These are phyloP conservation scores for Trichoderma koningiopsis DNA, from an alignment of 2,329 filamentous ascomycete genomes.

Conservation along the genomic window DNA sequence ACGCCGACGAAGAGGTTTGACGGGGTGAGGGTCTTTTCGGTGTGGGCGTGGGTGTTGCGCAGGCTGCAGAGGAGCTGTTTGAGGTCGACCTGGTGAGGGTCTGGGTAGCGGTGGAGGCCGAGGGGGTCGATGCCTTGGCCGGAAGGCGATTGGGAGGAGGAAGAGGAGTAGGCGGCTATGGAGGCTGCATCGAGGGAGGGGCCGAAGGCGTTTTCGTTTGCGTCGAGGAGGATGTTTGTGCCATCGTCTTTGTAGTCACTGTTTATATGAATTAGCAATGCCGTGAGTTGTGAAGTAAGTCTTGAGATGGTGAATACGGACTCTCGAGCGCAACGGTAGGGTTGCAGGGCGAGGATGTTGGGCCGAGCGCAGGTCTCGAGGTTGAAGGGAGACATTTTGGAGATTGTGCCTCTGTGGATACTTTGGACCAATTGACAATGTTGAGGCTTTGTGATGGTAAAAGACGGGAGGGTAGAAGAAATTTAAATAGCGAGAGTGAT, in stretches of 20 bases:
- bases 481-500: background rate
- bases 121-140: conserved; percentile 65
- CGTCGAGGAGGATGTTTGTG: conserved; percentile 92
- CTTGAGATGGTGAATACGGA: conserved; percentile 46
- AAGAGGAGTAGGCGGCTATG: conserved; percentile 38
- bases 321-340: conserved; percentile 82
- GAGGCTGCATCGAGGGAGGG: conserved; percentile 66
- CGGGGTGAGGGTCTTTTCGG: conserved; percentile 69
- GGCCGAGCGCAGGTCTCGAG: conserved; percentile 72
- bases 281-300: background rate
- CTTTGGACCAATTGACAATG: background rate
- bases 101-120: conserved; percentile 90
- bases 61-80: conserved; percentile 86
- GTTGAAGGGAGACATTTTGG: conserved; percentile 65
- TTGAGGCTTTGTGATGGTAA: background rate
- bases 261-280: conserved; percentile 21
- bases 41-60: conserved; percentile 84
- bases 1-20: conserved; percentile 93
- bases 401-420: background rate
- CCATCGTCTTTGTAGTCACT: conserved; percentile 99
- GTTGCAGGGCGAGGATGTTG: conserved; percentile 75
- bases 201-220: conserved; percentile 96
- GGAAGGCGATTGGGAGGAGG: conserved; percentile 34
- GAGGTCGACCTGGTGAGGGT: conserved; percentile 86
- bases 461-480: background rate